phyloP scores from a whole-genome alignment of 129 eudicot species.

The Flaveria trinervia region DNA sequence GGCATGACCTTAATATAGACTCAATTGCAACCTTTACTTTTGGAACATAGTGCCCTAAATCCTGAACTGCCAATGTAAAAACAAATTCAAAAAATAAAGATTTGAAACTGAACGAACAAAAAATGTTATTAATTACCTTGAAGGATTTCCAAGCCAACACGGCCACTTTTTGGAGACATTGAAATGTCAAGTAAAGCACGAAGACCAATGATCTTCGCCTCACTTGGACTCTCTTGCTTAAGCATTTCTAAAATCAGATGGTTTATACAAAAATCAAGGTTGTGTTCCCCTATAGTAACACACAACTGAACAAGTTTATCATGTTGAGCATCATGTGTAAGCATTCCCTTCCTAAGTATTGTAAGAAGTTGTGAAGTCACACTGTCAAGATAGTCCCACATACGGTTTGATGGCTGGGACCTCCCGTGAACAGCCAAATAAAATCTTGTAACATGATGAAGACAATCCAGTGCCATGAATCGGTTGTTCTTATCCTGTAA shows the following conservation, averaged over 20 bases:
- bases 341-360: slow-evolving; percentile 79
- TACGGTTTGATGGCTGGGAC: slow-evolving; percentile 80
- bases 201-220: slow-evolving; percentile 84
- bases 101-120: neutral
- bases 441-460: slow-evolving; percentile 75
- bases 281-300: slow-evolving; percentile 88
- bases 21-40: slow-evolving; percentile 90
- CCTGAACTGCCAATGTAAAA: slow-evolving; percentile 62
- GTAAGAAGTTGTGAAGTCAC: slow-evolving; percentile 83
- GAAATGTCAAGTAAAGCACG: slow-evolving; percentile 85
- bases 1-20: slow-evolving; percentile 77
- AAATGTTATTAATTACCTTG: slow-evolving; percentile 50
- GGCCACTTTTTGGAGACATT: slow-evolving; percentile 68
- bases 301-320: slow-evolving; percentile 88
- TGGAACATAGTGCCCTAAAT: slow-evolving; percentile 81
- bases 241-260: slow-evolving; percentile 83
- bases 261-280: slow-evolving; percentile 89
- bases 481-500: slow-evolving; percentile 92
- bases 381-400: slow-evolving; percentile 96
- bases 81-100: neutral
- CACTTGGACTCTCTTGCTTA: slow-evolving; percentile 91
- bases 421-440: slow-evolving; percentile 81
- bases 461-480: slow-evolving; percentile 88
- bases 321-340: slow-evolving; percentile 88
- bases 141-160: slow-evolving; percentile 81